Evolutionary conservation across 805 yeast species (phyloP).

Genomic region (Candida broadrunensis): DNA sequence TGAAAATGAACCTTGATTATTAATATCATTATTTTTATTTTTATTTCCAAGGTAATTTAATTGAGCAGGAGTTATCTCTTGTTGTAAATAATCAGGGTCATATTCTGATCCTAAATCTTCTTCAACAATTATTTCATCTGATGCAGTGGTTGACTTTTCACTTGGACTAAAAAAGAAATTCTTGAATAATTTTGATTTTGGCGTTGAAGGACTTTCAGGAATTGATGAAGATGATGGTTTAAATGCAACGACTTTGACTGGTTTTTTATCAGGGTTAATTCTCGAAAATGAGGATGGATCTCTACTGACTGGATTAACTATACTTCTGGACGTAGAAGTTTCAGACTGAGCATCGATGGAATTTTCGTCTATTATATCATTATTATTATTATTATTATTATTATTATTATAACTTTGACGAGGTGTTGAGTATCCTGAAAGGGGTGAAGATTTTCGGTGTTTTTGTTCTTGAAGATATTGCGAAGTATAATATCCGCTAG

Average conservation of each 20-base stretch:
- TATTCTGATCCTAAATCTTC: background rate
- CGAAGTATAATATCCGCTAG: conserved; percentile 38
- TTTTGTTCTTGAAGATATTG: conserved; percentile 28
- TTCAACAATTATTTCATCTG: background rate
- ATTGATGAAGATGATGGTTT: background rate
- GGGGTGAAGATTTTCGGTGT: too few species aligned
- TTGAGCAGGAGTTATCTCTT: conserved; percentile 40
- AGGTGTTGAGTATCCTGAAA: too few species aligned
- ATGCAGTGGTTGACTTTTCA: background rate
- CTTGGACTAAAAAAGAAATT: background rate
- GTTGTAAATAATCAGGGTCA: conserved; percentile 26
- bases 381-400: too few species aligned
- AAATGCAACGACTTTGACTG: background rate
- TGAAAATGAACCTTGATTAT: too few species aligned
- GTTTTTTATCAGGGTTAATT: too few species aligned
- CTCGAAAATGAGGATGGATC: too few species aligned
- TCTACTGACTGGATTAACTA: too few species aligned
- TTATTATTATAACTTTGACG: too few species aligned
- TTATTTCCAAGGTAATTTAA: conserved; percentile 17
- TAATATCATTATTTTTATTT: background rate
- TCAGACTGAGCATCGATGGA: too few species aligned
- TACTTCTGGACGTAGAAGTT: too few species aligned
- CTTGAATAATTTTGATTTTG: background rate
- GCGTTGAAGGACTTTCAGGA: background rate
- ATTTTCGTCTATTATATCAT: too few species aligned